A percentile compares a stretch with the other conserved stretches of the same genome.
Evolutionary conservation across 345 rosid species (phyloP).

Genomic region (Erucastrum elatum): DNA sequence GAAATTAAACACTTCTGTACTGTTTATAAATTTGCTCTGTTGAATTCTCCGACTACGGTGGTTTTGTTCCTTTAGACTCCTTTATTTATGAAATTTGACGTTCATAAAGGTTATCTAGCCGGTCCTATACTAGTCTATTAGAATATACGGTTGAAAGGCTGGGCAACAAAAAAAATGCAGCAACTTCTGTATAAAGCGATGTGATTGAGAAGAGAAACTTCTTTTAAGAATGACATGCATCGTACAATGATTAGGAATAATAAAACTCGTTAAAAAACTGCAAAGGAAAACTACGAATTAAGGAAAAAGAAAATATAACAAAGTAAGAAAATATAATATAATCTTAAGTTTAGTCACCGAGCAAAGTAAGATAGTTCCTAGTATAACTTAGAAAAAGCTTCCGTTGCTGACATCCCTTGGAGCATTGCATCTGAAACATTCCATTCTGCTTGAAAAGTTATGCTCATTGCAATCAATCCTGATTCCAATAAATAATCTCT

Average conservation of each 20-base stretch:
- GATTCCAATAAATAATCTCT: slow-evolving; percentile 5
- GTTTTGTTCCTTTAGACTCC: neutral
- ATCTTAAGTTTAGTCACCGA: neutral
- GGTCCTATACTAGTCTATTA: neutral
- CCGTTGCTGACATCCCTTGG: slow-evolving; percentile 64
- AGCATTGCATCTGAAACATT: slow-evolving; percentile 87
- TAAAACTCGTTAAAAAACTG: slow-evolving; percentile 34
- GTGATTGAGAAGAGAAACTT: slow-evolving; percentile 53
- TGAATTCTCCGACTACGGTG: neutral
- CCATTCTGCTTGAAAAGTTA: slow-evolving; percentile 89
- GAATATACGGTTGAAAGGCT: neutral
- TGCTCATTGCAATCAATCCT: slow-evolving; percentile 85
- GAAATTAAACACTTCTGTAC: neutral
- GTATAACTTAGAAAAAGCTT: slow-evolving; percentile 34
- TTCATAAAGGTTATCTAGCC: neutral
- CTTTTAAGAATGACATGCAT: slow-evolving; percentile 73
- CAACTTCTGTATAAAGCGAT: slow-evolving; percentile 10
- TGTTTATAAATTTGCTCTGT: neutral
- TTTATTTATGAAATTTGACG: neutral
- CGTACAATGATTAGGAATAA: slow-evolving; percentile 50
- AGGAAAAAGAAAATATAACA: slow-evolving; percentile 17
- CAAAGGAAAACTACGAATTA: slow-evolving; percentile 33
- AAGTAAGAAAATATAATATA: neutral
- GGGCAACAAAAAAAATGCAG: neutral
- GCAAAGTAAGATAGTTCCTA: neutral